Evolutionary conservation across 768 basidiomycete species (phyloP).

Genomic region (Lepiota brunneoincarnata): DNA sequence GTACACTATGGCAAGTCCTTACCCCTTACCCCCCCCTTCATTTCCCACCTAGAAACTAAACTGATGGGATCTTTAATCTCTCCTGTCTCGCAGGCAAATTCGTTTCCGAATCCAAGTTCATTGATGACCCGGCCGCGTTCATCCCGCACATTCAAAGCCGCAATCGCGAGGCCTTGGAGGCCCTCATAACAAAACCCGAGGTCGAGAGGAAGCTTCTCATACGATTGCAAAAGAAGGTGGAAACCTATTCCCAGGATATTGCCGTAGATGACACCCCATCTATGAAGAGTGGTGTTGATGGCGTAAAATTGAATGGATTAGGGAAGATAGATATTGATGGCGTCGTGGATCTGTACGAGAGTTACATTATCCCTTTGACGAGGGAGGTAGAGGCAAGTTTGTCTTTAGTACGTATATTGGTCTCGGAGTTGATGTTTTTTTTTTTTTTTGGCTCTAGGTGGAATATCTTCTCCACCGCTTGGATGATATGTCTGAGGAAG

Average conservation of each 20-base stretch:
- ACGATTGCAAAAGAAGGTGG: conserved; percentile 83
- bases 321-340: conserved; percentile 89
- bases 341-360: conserved; percentile 91
- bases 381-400: conserved; percentile 92
- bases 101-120: conserved; percentile 97
- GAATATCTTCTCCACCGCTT: conserved; percentile 92
- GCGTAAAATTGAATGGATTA: conserved; percentile 28
- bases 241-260: conserved; percentile 80
- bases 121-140: conserved; percentile 80
- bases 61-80: not conserved
- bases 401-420: not conserved
- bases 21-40: not conserved
- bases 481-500: conserved; percentile 77
- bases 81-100: conserved; percentile 78
- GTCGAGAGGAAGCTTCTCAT: conserved; percentile 85
- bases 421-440: not conserved
- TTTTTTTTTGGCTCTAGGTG: conserved; percentile 50
- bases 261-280: conserved; percentile 53
- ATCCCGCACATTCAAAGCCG: conserved; percentile 86
- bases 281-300: conserved; percentile 31
- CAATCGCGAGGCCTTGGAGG: conserved; percentile 76
- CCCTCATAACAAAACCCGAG: conserved; percentile 94
- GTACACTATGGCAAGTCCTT: conserved; percentile 89
- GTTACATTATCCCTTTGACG: conserved; percentile 94
- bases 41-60: not conserved